Evolutionary conservation across 2,329 filamentous ascomycete species (phyloP), one percentile per base, ranked within the genome.

Genomic region (Trichoderma aggressivum): DNA sequence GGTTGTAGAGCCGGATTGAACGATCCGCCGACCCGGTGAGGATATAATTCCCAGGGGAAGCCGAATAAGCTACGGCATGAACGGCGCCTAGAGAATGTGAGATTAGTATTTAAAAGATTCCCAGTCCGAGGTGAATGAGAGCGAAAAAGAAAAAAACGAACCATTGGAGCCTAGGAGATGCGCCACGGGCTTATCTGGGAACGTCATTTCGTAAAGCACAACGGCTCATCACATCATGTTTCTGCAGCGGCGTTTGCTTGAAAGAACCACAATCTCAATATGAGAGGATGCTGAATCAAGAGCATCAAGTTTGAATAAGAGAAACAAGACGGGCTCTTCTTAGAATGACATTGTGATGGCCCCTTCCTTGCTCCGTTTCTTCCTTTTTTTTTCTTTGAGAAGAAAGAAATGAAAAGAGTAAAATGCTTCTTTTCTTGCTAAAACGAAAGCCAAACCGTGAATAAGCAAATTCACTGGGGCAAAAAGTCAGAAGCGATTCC

Each of bases 21-120:
- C 94, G 92, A 85, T 98, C 95, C 65, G 93, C 88, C 39, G 91
- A 94, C 77, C 95, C 94, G 43, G 94, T 94, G 72, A 98, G 88
- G 79, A 98, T 88, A 78, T 94, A 94, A 4, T 90, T 91, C 53
- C 91, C 91, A 18, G 91, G 89, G 14, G 88, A 89, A 72, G 90
- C 88, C 68, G 91, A 94, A 82, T 94, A 94, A 66, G 88, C 85
- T 68, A 94, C 84, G 61, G 91, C 88, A 79, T 94, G 92, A 63
- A 94, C 86, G 43, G 92, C 90, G 72, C 90, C 91, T 92, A 76
- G 32, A 53, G n/a, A 30, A 28, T 36, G 18, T 28, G 14, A 53
- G 10, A 32, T 55, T 34, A 67, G 64, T 36, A 11, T 53, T 59
- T 21, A 11, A 50, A 56, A 21, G 26, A 39, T 24, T 11, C 39